Evolutionary conservation across 1,139 yeast genomes (phyloP), one percentile per base, ranked within the genome.

Genomic region (Saccharomyces uvarum): DNA sequence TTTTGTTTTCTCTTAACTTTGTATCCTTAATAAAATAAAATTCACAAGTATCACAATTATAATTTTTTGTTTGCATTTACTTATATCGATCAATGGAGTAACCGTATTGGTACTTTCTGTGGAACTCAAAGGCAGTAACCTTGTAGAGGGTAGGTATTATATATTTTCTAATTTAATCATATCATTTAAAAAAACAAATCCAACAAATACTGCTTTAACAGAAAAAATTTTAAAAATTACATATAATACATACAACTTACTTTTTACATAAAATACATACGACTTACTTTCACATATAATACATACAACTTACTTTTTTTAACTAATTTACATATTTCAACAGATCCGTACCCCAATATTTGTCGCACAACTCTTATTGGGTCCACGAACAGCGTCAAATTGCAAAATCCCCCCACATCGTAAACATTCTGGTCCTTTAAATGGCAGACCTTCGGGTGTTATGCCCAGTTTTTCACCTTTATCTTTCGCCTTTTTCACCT

Each of bases 381-480:
- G 61, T 1, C 65, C 64, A 32, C 64, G 53, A n/a, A 58, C 47
- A 32, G 56, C 61, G 33, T 63, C 66, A 54, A 50, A 59, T 38
- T 51, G 56, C 11, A 61, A 52, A n/a, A 59, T 54, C n/a, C 67
- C 67, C 11, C 52, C 53, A 49, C 67, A 63, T 51, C 63, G 59
- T 16, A 54, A 54, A 53, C 65, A 62, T 27, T 48, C 54, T 26
- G 56, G 56, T 21, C 62, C 62, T 50, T 55, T 56, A 26, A 58
- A 56, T 2, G 57, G 51, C 46, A n/a, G 28, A 4, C 62, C 65
- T 38, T 61, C 57, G 3, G 58, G 56, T 2, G 60, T 51, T 13
- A 52, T 14, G 9, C 53, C 57, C 13, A 51, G 38, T 48, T 54
- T 56, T 33, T 57, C 57, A n/a, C 62, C 60, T 29, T 54, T 54